phyloP scores from a whole-genome alignment of 208 protist genomes.

The Porcisia deanei region DNA sequence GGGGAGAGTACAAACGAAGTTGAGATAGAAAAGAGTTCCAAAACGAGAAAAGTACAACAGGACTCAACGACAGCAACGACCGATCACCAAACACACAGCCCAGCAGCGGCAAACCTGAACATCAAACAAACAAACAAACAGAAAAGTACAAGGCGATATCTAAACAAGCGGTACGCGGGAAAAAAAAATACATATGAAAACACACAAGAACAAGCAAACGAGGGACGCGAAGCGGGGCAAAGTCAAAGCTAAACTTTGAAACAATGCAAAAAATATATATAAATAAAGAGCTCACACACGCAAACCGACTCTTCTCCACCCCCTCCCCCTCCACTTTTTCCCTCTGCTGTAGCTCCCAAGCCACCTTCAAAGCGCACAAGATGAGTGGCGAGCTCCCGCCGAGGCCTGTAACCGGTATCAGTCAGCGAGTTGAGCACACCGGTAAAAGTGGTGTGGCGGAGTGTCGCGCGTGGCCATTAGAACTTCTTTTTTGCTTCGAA shows the following conservation, averaged over 20 bases:
- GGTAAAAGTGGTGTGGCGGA: not conserved
- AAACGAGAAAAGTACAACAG: not conserved
- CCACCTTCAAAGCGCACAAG: not conserved
- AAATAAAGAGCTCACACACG: not conserved
- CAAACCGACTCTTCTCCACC: not conserved
- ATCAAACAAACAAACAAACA: slow-evolving; percentile 3
- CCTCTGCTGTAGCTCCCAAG: not conserved
- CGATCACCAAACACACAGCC: not conserved
- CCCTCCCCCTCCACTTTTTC: not conserved
- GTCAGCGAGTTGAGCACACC: not conserved
- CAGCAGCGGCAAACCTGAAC: not conserved
- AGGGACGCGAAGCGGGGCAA: no score
- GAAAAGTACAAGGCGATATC: not conserved
- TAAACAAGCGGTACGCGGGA: not conserved
- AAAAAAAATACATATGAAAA: slow-evolving; percentile 15
- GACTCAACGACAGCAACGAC: not conserved
- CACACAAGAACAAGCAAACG: no score
- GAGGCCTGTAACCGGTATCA: not conserved
- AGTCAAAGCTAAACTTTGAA: not conserved
- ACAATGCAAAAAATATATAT: not conserved
- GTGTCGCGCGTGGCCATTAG: not conserved
- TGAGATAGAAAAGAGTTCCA: not conserved
- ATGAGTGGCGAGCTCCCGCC: not conserved
- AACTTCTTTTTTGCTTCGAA: not conserved
- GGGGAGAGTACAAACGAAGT: not conserved